Conservation (phyloP, 2,329 filamentous ascomycete species). For the Diaporthe amygdali region DNA sequence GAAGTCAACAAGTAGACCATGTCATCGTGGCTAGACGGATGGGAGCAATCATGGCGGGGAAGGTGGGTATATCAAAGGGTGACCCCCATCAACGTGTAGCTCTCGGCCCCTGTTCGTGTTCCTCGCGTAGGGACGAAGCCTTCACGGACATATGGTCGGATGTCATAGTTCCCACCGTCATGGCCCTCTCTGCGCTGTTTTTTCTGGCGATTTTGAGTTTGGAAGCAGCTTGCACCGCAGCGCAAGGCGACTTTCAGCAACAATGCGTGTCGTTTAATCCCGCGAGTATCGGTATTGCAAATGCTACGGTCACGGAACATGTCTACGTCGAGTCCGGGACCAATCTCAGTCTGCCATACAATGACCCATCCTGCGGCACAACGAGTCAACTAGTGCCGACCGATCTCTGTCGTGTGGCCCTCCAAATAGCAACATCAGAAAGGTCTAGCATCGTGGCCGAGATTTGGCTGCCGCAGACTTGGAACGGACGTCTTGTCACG, state of each 20-base stretch:
- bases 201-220: background rate
- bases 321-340: conserved; percentile 31
- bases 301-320: conserved; percentile 17
- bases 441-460: conserved; percentile 51
- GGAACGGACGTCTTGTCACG: conserved; percentile 50
- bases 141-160: background rate
- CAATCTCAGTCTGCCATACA: conserved; percentile 39
- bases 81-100: background rate
- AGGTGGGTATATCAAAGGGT: background rate
- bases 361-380: conserved; percentile 37
- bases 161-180: background rate
- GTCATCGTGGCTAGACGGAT: background rate
- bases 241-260: background rate
- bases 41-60: background rate
- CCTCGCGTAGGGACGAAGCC: background rate
- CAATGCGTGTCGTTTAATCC: conserved; percentile 4
- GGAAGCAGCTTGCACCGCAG: background rate
- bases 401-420: conserved; percentile 34
- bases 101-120: too few relatives aligned
- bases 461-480: conserved; percentile 52
- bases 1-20: background rate
- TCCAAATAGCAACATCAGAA: conserved; percentile 36
- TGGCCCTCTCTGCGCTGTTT: background rate
- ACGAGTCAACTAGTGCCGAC: conserved; percentile 23
- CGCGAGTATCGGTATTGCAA: background rate